Evolutionary conservation across 805 yeast genomes (phyloP).

Genomic region (Myxozyma neglecta): DNA sequence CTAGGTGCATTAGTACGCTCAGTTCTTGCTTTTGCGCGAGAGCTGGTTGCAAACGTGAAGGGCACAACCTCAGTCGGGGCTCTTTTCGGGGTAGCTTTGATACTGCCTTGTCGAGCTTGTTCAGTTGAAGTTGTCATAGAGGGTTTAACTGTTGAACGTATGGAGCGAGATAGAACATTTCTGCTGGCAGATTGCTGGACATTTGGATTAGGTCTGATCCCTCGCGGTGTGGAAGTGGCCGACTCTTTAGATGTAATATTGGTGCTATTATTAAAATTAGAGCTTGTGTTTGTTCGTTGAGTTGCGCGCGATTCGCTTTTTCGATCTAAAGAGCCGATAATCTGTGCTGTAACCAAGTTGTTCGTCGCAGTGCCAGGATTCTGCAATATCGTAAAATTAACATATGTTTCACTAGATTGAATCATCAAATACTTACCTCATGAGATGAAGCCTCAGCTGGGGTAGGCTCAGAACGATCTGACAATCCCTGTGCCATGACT

Average conservation of each 20-base stretch:
- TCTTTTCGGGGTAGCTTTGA: background rate
- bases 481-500: conserved; percentile 20
- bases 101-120: background rate
- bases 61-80: conserved; percentile 13
- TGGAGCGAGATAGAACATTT: background rate
- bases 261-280: background rate
- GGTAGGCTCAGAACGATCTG: background rate
- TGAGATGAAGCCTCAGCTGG: background rate
- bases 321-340: no score
- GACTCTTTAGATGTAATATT: background rate
- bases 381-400: no score
- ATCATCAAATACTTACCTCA: no score
- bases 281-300: no score
- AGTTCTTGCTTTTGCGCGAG: conserved; percentile 5
- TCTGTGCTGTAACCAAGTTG: no score
- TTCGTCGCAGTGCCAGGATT: no score
- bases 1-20: background rate
- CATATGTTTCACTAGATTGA: no score
- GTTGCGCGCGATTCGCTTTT: no score
- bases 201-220: background rate
- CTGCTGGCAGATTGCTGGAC: background rate
- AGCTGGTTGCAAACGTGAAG: conserved; percentile 20
- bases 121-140: background rate
- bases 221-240: background rate
- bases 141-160: background rate